Evolutionary conservation across 1,284 basidiomycete genomes (phyloP).

Genomic region (Cystobasidiaceae sp.): DNA sequence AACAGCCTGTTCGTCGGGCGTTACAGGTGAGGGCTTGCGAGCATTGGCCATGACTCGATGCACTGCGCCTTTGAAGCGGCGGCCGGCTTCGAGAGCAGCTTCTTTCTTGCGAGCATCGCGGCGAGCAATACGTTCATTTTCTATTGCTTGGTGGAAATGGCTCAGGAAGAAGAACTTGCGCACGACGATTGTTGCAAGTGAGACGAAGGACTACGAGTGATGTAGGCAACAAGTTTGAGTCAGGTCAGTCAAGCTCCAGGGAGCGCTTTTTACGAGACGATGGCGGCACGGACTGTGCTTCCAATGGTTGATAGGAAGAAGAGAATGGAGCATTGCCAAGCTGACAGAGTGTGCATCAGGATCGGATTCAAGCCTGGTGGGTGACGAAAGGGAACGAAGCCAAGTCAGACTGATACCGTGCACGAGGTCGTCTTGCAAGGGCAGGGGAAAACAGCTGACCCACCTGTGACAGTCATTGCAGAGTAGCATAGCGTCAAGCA

Average conservation of each 20-base stretch:
- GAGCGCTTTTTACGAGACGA: not conserved
- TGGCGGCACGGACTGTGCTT: slow-evolving; percentile 10
- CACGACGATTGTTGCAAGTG: slow-evolving; percentile 39
- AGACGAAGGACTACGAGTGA: slow-evolving; percentile 29
- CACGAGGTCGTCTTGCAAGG: too few relatives aligned
- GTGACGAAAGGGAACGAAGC: not conserved
- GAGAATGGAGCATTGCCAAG: slow-evolving; percentile 40
- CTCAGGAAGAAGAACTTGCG: slow-evolving; percentile 60
- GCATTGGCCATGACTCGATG: too few relatives aligned
- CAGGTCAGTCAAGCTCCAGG: not conserved
- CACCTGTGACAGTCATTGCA: slow-evolving; percentile 46
- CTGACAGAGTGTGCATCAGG: slow-evolving; percentile 32
- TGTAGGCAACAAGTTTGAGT: not conserved
- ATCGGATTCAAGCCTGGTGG: slow-evolving; percentile 36
- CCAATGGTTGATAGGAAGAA: slow-evolving; percentile 31
- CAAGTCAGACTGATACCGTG: too few relatives aligned
- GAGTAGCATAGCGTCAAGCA: slow-evolving; percentile 43
- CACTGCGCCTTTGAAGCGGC: too few relatives aligned
- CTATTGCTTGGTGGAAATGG: slow-evolving; percentile 64
- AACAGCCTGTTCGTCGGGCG: too few relatives aligned
- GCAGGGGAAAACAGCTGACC: too few relatives aligned
- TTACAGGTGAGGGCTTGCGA: too few relatives aligned
- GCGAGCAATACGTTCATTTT: slow-evolving; percentile 48
- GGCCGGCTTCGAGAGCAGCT: slow-evolving; percentile 31
- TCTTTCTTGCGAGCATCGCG: slow-evolving; percentile 44